Conservation (phyloP, 768 basidiomycete species). For the Russula ochroleuca region DNA sequence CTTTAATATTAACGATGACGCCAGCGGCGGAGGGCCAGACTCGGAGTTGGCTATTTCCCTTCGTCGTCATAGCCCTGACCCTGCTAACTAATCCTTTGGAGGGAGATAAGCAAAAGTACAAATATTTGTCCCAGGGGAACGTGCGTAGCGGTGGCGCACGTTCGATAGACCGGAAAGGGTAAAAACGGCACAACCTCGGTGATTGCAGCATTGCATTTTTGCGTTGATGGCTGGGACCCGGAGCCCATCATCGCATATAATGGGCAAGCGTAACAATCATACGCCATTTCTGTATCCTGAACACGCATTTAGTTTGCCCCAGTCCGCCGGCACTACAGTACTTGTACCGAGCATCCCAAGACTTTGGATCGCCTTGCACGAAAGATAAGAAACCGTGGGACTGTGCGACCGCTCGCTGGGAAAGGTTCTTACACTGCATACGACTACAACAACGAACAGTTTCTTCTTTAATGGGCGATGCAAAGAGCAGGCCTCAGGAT, state of each 20-base stretch:
- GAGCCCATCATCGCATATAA: not conserved
- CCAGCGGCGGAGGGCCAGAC: slow-evolving; percentile 13
- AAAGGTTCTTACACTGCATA: slow-evolving; percentile 6
- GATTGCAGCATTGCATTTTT: slow-evolving; percentile 14
- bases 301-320: slow-evolving; percentile 1
- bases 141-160: not conserved
- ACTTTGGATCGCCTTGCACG: not conserved
- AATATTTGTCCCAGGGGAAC: too few species aligned
- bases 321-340: not conserved
- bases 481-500: not conserved
- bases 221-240: not conserved
- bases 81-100: not conserved
- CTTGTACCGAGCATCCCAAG: not conserved
- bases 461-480: not conserved
- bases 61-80: slow-evolving; percentile 23
- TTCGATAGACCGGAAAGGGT: not conserved
- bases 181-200: slow-evolving; percentile 9
- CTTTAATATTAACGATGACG: slow-evolving; percentile 19
- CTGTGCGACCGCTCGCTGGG: not conserved
- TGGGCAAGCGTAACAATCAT: not conserved
- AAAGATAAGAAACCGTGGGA: not conserved
- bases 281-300: not conserved
- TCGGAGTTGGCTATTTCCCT: slow-evolving; percentile 14
- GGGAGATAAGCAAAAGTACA: slow-evolving; percentile 19
- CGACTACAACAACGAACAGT: slow-evolving; percentile 6